Evolutionary conservation across 306 rosid species (phyloP), one percentile per base, ranked within the genome.

Genomic region (Psophocarpus tetragonolobus): DNA sequence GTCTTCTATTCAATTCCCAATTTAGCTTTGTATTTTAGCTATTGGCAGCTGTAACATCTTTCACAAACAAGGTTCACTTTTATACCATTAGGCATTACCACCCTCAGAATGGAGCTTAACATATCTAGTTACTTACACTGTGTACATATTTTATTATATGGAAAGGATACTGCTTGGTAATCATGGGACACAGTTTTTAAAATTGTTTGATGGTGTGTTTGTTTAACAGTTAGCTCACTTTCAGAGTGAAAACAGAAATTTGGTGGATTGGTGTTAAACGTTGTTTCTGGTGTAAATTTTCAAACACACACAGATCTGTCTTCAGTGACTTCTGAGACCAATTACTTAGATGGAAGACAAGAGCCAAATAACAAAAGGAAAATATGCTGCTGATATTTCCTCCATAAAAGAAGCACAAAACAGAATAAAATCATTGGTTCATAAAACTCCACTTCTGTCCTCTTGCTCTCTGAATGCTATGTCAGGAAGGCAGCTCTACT

Each of bases 301-400:
- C 8, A 51, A 51, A 8, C 8, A 20, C 26, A 3, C 27, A 8
- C 27, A 18, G 58, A 8, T 51, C 35, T 77, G 65, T 76, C 74
- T 53, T 68, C 10, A 12, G 35, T 68, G 15, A 47, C 27, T 68
- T 80, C 20, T 9, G 53, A 50, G 75, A 73, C 65, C 42, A 17
- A 17, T 60, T 21, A 68, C 17, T 74, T 74, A 50, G 65, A 92
- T 90, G 94, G 96, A 89, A 80, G 89, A 30, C 42, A 91, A 87
- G 36, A 44, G 69, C 29, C 71, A 81, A 79, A 82, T 27, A 44
- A 38, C 44, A 63, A 88, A 86, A 84, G 89, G 67, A 72, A 86
- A 84, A 77, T 89, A 90, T 85, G 97, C 92, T 77, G 97, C 97
- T 87, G 95, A 95, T 83, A 85, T 95, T 80, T 80, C 68, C 30